A percentile compares a stretch with the other conserved stretches of the same genome.
Evolutionary conservation across 305 asterid genomes (phyloP).

Genomic region (Striga hermonthica): DNA sequence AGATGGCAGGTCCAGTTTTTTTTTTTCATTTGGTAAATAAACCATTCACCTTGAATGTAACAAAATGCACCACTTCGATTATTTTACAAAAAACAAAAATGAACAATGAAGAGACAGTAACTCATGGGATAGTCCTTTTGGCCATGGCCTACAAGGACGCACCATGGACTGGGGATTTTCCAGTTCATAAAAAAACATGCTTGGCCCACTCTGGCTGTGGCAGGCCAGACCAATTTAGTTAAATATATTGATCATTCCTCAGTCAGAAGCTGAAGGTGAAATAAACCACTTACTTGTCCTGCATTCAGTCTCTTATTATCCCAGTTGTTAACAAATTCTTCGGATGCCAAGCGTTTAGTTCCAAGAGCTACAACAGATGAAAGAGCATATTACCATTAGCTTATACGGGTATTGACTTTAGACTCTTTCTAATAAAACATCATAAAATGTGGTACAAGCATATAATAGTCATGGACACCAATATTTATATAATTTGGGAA

Average conservation of each 20-base stretch:
- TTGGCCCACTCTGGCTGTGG: too few relatives aligned
- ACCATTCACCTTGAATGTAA: too few relatives aligned
- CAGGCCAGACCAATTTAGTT: neutral
- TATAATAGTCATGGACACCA: conserved; percentile 1
- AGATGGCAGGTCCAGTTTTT: too few relatives aligned
- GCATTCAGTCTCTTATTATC: conserved; percentile 85
- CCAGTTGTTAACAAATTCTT: conserved; percentile 71
- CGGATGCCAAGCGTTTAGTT: conserved; percentile 83
- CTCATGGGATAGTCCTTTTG: too few relatives aligned
- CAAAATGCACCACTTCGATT: too few relatives aligned
- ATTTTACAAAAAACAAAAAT: too few relatives aligned
- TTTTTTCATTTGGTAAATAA: too few relatives aligned
- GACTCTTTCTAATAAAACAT: conserved; percentile 13
- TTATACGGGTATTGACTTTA: conserved; percentile 23
- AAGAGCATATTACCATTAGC: conserved; percentile 25
- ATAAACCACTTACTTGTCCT: conserved; percentile 54
- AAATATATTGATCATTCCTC: neutral
- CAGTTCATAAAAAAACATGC: too few relatives aligned
- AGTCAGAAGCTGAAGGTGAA: conserved; percentile 26
- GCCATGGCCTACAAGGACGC: too few relatives aligned
- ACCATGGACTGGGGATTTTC: too few relatives aligned
- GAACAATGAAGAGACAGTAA: too few relatives aligned
- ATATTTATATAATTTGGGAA: conserved; percentile 11
- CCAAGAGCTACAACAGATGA: conserved; percentile 67
- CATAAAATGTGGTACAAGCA: neutral